Evolutionary conservation across 306 rosid species (phyloP).

Genomic region (Styphnolobium japonicum): DNA sequence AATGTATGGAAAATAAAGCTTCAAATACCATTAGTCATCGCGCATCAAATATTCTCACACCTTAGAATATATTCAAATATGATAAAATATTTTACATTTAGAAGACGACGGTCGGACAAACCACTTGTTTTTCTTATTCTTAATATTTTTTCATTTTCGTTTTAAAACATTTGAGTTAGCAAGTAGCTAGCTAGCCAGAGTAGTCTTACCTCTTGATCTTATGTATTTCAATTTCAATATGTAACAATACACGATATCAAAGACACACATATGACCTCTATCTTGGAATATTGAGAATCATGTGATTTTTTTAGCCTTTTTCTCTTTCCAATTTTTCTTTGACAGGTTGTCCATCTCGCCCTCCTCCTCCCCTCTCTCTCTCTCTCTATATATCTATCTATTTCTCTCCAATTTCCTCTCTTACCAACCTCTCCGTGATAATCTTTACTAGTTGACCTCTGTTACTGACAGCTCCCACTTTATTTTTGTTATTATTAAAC

Average conservation of each 20-base stretch:
- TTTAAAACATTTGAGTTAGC: slow-evolving; percentile 20
- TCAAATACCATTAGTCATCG: slow-evolving; percentile 38
- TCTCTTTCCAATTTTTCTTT: slow-evolving; percentile 34
- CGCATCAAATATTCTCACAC: slow-evolving; percentile 48
- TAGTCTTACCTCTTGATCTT: slow-evolving; percentile 16
- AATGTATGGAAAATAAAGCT: slow-evolving; percentile 37
- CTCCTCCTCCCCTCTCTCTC: neutral
- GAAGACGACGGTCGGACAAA: slow-evolving; percentile 77
- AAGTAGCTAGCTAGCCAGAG: slow-evolving; percentile 29
- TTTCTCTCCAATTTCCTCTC: slow-evolving; percentile 3
- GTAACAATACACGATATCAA: slow-evolving; percentile 15
- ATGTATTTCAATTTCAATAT: neutral
- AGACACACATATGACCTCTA: slow-evolving; percentile 38
- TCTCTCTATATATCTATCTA: neutral
- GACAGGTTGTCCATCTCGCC: slow-evolving; percentile 32
- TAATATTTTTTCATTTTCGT: neutral
- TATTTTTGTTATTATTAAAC: neutral
- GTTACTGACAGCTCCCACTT: slow-evolving; percentile 34
- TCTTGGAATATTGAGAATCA: slow-evolving; percentile 55
- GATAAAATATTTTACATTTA: slow-evolving; percentile 29
- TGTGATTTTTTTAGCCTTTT: slow-evolving; percentile 38
- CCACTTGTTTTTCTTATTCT: neutral
- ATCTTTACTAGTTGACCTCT: slow-evolving; percentile 57
- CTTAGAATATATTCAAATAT: slow-evolving; percentile 24
- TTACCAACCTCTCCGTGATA: slow-evolving; percentile 36